Percentiles rank a stretch among this genome's conserved stretches.
phyloP scores from a whole-genome alignment of 2,329 filamentous ascomycete species.

The Beauveria sp. region DNA sequence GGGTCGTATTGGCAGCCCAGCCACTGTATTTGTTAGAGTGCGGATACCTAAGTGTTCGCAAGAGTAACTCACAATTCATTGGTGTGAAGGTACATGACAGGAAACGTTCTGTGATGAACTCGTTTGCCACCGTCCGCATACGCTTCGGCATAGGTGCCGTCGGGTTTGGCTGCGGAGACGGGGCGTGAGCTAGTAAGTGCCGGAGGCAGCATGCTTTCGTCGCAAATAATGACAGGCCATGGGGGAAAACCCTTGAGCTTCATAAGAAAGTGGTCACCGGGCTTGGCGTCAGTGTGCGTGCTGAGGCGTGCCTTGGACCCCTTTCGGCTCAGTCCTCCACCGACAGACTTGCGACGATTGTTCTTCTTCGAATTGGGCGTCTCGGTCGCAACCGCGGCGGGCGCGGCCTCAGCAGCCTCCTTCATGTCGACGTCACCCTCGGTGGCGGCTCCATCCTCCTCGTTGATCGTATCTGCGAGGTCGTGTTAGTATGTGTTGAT shows the following conservation, averaged over 20 bases:
- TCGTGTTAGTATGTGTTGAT: background rate
- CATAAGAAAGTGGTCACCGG: conserved; percentile 86
- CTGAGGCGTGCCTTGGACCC: conserved; percentile 62
- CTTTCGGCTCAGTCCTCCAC: conserved; percentile 71
- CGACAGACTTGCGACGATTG: conserved; percentile 66
- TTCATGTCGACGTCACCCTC: conserved; percentile 50
- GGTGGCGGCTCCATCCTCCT: conserved; percentile 22
- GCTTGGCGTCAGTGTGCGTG: conserved; percentile 69
- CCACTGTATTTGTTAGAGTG: conserved; percentile 47
- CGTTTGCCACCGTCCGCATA: conserved; percentile 85
- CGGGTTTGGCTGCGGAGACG: conserved; percentile 70
- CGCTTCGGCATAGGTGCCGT: conserved; percentile 81
- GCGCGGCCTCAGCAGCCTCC: conserved; percentile 24
- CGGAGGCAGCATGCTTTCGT: conserved; percentile 86
- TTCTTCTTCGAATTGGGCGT: conserved; percentile 31
- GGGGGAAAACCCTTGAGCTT: conserved; percentile 90
- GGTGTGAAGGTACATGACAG: conserved; percentile 89
- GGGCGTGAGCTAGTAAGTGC: conserved; percentile 70
- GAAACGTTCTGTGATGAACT: conserved; percentile 75
- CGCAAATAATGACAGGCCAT: conserved; percentile 90
- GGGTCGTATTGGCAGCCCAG: conserved; percentile 81
- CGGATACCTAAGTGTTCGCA: background rate
- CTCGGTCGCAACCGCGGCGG: conserved; percentile 23
- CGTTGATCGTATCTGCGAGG: conserved; percentile 13
- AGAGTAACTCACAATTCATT: conserved; percentile 83